A percentile compares a stretch with the other conserved stretches of the same genome.
Evolutionary conservation across 2,329 filamentous ascomycete genomes (phyloP).

Genomic region (Plenodomus biglobosus): DNA sequence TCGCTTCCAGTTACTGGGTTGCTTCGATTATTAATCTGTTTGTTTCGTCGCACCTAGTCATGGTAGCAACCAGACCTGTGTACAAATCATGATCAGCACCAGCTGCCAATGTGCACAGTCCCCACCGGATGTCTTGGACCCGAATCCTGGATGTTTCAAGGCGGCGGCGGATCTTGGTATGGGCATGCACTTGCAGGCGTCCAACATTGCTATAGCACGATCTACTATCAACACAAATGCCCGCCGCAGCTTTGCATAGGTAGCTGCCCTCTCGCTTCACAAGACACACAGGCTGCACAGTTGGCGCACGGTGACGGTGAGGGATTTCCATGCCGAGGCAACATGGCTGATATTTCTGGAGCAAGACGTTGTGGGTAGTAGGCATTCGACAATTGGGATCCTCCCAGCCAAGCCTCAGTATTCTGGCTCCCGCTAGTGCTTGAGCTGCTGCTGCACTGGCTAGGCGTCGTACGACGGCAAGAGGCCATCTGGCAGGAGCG

Average conservation of each 20-base stretch:
- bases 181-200: neutral
- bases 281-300: too few relatives aligned
- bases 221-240: neutral
- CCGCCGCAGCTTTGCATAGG: too few relatives aligned
- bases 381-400: neutral
- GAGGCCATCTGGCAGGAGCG: slow-evolving; percentile 11
- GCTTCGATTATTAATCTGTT: too few relatives aligned
- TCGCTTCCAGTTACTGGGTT: too few relatives aligned
- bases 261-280: too few relatives aligned
- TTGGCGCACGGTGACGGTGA: too few relatives aligned
- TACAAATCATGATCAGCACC: too few relatives aligned
- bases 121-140: neutral
- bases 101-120: neutral
- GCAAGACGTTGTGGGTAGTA: neutral
- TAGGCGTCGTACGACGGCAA: neutral
- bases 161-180: neutral
- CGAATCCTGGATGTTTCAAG: neutral
- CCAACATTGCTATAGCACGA: neutral
- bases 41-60: too few relatives aligned
- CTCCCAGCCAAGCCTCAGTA: neutral
- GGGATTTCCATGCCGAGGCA: too few relatives aligned
- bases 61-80: too few relatives aligned
- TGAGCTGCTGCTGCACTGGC: neutral
- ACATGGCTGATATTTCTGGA: too few relatives aligned
- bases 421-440: neutral